phyloP scores from a whole-genome alignment of 345 rosid genomes.

The Linum tenue region DNA sequence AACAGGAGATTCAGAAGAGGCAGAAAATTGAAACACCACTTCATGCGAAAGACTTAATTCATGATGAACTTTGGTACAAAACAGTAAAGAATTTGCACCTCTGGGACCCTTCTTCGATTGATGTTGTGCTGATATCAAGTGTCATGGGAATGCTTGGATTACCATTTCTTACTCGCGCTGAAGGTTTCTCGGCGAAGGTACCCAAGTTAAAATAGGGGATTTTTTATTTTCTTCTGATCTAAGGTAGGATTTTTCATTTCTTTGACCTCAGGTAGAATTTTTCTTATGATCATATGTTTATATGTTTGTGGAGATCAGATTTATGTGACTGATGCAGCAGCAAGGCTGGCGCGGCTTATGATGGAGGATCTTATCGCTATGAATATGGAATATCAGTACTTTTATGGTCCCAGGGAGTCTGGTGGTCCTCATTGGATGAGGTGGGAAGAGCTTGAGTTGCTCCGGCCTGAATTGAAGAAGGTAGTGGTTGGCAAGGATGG shows the following conservation, averaged over 20 bases:
- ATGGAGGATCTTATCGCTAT: constrained; percentile 83
- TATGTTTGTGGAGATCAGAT: constrained; percentile 30
- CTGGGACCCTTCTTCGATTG: constrained; percentile 72
- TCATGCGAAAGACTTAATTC: constrained; percentile 36
- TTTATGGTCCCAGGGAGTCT: constrained; percentile 46
- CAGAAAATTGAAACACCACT: constrained; percentile 32
- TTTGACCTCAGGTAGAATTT: too few species aligned
- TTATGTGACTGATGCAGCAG: constrained; percentile 70
- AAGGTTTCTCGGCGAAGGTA: constrained; percentile 60
- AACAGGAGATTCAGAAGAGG: constrained; percentile 30
- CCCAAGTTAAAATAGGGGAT: constrained; percentile 18
- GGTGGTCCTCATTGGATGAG: constrained; percentile 57
- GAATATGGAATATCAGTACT: constrained; percentile 53
- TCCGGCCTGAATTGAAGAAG: constrained; percentile 44
- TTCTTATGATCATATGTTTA: background rate
- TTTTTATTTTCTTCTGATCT: constrained; percentile 1
- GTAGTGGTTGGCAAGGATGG: constrained; percentile 49
- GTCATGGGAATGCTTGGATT: constrained; percentile 80
- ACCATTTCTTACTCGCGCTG: constrained; percentile 54
- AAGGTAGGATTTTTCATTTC: background rate
- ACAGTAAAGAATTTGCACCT: constrained; percentile 57
- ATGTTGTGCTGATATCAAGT: constrained; percentile 64
- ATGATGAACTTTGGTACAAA: constrained; percentile 78
- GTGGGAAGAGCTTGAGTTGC: constrained; percentile 50
- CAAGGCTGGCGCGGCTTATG: constrained; percentile 62